Base-by-base conservation (phyloP, 768 basidiomycete genomes). In the Suillus ampliporus region DNA sequence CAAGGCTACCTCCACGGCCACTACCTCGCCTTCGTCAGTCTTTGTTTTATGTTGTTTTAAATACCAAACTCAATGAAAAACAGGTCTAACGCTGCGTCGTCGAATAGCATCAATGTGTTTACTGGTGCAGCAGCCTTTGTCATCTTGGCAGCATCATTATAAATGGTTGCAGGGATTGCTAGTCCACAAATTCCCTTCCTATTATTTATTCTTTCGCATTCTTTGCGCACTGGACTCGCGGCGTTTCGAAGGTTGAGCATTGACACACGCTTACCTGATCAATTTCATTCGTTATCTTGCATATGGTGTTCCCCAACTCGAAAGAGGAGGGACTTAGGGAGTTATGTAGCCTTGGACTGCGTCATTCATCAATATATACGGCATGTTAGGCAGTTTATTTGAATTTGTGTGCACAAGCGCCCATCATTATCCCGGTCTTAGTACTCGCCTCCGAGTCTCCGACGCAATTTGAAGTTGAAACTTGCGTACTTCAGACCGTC, bases 71-170 rank as follows among this genome's bases (percentile, higher is more conserved):
- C 21, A 19, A 23, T 26, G 15, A 28, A 44, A 10, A 28, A 21
- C 14, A 43, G 14, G 34, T 44, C 44, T 31, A 60, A 67, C 23
- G 62, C 62, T 47, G 10, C 61, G 4, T 34, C 58, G 48, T 59
- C 61, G 17, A 35, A 61, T 13, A 48, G 41, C 21, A 34, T 71
- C 43, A 66, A 58, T 21, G n/a, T 58, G 3, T 26, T 72, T 17
- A 46, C 58, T 23, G 68, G 60, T 23, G 54, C 54, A 21, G 64
- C 63, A 31, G 64, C 57, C 21, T 64, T 37, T 26, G 58, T 67
- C 21, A 63, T 59, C 41, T 14, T 70, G 13, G 65, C 61, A 14
- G 68, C 56, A 2, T 23, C 64, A 28, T 52, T 73, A 10, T 72
- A 57, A 65, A 38, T 6, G 41, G n/a, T 38, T 38, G 47, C 10